Base-by-base conservation (phyloP, 768 basidiomycete species). In the Lepiota brunneoincarnata region DNA sequence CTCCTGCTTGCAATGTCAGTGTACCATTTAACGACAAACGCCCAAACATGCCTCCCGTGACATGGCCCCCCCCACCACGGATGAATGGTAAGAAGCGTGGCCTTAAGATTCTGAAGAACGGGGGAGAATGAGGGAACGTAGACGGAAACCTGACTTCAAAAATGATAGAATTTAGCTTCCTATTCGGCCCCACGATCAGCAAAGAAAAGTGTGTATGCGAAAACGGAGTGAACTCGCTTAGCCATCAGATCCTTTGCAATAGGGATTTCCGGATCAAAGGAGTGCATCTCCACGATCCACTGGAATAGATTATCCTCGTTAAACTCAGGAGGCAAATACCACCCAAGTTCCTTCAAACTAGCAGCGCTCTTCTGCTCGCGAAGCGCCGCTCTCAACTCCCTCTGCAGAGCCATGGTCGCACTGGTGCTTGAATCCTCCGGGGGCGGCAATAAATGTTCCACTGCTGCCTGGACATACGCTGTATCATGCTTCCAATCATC, bases 241-340 rank as follows among this genome's bases (percentile, higher is more conserved):
- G 61, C 61, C 57, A 73, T 74, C 75, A 89, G 62, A 60, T 89
- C 86, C 61, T 79, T 73, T 4, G 82, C 79, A 51, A 88, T 73
- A 0, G 86, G 86, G 9, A 89, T 67, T 2, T 67, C 69, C 12
- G 73, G 69, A 54, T 89, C 86, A 59, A 89, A 83, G 17, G 83
- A 86, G 65, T 87, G 86, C 69, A 88, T 67, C 66, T 89, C 87
- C 10, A 89, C 77, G 54, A 88, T 78, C 86, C 85, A 88, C 61
- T 84, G 84, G 66, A 83, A 86, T 17, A 87, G 65, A 58, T 87
- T 87, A 62, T 87, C 82, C 6, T 78, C 79, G 18, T 86, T 80
- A 39, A 81, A 67, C n/a, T 84, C 82, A 15, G 76, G 79, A 11
- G 86, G 80, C 66, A 90, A 74, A 63, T 84, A 87, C 84, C 87